Base-by-base conservation (phyloP, 805 yeast genomes). In the Schizosaccharomyces japonicus region DNA sequence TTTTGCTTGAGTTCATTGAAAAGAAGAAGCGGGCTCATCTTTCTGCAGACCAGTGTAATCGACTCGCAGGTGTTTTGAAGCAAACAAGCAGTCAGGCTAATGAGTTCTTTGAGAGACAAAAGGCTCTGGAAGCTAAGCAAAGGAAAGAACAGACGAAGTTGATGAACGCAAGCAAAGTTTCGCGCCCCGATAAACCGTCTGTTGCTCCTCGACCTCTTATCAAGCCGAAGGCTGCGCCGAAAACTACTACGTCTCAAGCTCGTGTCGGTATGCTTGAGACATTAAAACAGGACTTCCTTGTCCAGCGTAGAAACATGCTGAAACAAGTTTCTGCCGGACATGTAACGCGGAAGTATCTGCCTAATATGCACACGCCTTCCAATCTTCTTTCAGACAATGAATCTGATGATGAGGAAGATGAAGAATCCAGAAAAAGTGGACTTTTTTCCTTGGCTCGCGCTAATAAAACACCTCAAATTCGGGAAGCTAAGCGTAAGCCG, bases 11-110 rank as follows among this genome's bases (percentile, higher is more conserved):
- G 3, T 36, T 36, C 8, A 36, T 36, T 6, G 23, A 19, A 7
- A 36, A n/a, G 5, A 36, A 36, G 42, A 25, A 36, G 13, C 17
- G 23, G 23, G 42, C 42, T 7, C 42, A 36, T 36, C 13, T 36
- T 5, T 36, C 42, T n/a, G 42, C 42, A 13, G 42, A 36, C n/a
- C 42, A 36, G 23, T 36, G 42, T 21, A 36, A 36, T 7, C 42
- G 27, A 15, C 42, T 36, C n/a, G 42, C 42, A 3, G 27, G 23
- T 5, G 42, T 36, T 17, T 15, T 36, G 8, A 21, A 7, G 17
- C 42, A 36, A 23, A 27, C 42, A 5, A 36, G 42, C 23, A 25
- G 27, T 36, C 27, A 36, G 27, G 42, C 42, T 19, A 36, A 36
- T 13, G 23, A 8, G 7, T 13, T 36, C 2, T 23, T 36, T 17